Evolutionary conservation across 257 asterid genomes (phyloP), one percentile per base, ranked within the genome.

Genomic region (Petunia secreta): DNA sequence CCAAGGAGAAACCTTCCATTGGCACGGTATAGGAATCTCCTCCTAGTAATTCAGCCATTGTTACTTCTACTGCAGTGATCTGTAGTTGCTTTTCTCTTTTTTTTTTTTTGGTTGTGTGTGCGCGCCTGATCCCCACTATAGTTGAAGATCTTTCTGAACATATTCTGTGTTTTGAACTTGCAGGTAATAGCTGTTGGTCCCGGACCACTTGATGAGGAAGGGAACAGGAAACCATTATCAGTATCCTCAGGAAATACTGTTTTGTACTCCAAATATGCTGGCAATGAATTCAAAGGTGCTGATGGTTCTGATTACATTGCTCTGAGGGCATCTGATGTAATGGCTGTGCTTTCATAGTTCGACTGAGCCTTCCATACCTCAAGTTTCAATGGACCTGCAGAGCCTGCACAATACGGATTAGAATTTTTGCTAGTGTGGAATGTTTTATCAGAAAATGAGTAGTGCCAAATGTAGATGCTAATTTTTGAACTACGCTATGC

Each of bases 161-260:
- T 50, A 37, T 36, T 8, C 58, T 48, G 11, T 48, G 44, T 25
- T 16, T 9, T n/a, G 36, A 10, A 68, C 65, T 39, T 60, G 16
- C 88, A 94, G 98, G 97, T 94, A 37, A 63, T 92, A 75, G 94
- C 98, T 2, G 97, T 88, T 36, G 99, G 99, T 2, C 97, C 99
- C 0, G 99, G 99, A 36, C 86, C 92, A 5, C 91, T 93, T 4
- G 95, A 95, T 0, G 94, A 91, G 77, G 99, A 93, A 64, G 99
- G 99, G 41, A 89, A 87, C n/a, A 87, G 99, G 89, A 93, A 89
- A 83, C 74, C 95, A 6, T 81, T 90, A 39, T 46, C 98, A n/a
- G 83, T 95, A 67, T 86, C 93, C 16, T 77, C 97, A 0, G 98
- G 98, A 59, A 93, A 91, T 48, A 87, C 97, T 0, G 97, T 95